Evolutionary conservation across 495 filamentous ascomycete species (phyloP).

Genomic region (Penicillium cinerascens): DNA sequence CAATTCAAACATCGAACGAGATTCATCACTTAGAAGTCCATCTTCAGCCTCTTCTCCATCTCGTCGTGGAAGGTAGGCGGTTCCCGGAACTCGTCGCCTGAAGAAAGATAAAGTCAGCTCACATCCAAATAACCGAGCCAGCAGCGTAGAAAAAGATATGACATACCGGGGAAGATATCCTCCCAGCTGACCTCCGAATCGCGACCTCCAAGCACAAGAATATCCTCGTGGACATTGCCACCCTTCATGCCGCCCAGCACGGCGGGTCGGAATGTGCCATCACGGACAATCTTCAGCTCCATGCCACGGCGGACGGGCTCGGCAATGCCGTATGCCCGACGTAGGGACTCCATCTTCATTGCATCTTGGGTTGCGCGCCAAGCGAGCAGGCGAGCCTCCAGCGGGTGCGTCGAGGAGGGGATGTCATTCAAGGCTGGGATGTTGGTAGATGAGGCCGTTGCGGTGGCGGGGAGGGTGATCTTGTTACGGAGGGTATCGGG

Average conservation of each 20-base stretch:
- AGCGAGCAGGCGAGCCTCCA: constrained; percentile 78
- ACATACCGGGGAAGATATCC: constrained; percentile 71
- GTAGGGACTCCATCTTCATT: constrained; percentile 81
- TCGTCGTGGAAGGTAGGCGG: constrained; percentile 76
- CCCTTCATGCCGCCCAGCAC: constrained; percentile 39
- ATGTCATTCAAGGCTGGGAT: constrained; percentile 27
- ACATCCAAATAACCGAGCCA: constrained; percentile 1
- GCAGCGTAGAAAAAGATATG: constrained; percentile 6
- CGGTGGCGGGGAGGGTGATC: constrained; percentile 52
- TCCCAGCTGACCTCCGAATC: constrained; percentile 80
- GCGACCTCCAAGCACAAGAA: constrained; percentile 64
- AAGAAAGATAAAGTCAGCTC: constrained; percentile 12
- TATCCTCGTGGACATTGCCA: constrained; percentile 67
- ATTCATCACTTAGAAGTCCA: constrained; percentile 55
- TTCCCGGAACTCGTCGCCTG: constrained; percentile 61
- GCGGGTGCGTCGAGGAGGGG: constrained; percentile 71
- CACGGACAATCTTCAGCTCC: constrained; percentile 81
- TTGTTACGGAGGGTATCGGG: constrained; percentile 88
- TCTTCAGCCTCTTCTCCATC: constrained; percentile 85
- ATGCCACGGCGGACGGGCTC: constrained; percentile 92
- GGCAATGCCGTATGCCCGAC: constrained; percentile 84
- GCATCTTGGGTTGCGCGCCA: constrained; percentile 84
- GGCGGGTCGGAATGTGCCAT: constrained; percentile 51
- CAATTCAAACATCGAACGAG: constrained; percentile 10
- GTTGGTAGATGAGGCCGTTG: constrained; percentile 44